Evolutionary conservation across 164 flowering plant genomes (phyloP).

Genomic region (Vitis labrusca): DNA sequence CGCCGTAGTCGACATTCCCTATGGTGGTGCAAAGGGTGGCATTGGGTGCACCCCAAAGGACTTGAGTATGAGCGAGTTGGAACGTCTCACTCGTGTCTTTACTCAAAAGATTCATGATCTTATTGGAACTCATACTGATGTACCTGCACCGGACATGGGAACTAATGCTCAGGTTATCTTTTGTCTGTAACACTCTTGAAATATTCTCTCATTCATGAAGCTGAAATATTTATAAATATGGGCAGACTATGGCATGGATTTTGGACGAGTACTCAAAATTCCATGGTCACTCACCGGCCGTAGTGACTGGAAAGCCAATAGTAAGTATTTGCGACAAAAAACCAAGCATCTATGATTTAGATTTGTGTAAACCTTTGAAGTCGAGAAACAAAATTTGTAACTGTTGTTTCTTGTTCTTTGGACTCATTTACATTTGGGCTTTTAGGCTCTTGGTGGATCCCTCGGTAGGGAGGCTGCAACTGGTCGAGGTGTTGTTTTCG

Average conservation of each 20-base stretch:
- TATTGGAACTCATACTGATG: slow-evolving; percentile 73
- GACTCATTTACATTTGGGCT: neutral
- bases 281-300: slow-evolving; percentile 83
- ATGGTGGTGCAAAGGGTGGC: slow-evolving; percentile 89
- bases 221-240: neutral
- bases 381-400: neutral
- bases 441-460: slow-evolving; percentile 87
- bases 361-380: neutral
- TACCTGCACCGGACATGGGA: slow-evolving; percentile 91
- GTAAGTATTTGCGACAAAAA: slow-evolving; percentile 33
- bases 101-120: slow-evolving; percentile 88
- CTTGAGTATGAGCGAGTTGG: slow-evolving; percentile 60
- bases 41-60: slow-evolving; percentile 76
- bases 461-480: slow-evolving; percentile 91
- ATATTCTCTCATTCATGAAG: neutral
- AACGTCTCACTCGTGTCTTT: slow-evolving; percentile 80
- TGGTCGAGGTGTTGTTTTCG: slow-evolving; percentile 80
- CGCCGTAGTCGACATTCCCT: slow-evolving; percentile 75
- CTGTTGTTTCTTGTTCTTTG: neutral
- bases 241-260: slow-evolving; percentile 90
- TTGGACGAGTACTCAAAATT: slow-evolving; percentile 85
- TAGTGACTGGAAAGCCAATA: slow-evolving; percentile 82
- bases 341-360: neutral
- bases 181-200: neutral
- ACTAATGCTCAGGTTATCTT: slow-evolving; percentile 68